These are phyloP conservation scores for Dactylellina leptospora DNA, from an alignment of 2,329 filamentous ascomycete genomes.

Conservation along the genomic window DNA sequence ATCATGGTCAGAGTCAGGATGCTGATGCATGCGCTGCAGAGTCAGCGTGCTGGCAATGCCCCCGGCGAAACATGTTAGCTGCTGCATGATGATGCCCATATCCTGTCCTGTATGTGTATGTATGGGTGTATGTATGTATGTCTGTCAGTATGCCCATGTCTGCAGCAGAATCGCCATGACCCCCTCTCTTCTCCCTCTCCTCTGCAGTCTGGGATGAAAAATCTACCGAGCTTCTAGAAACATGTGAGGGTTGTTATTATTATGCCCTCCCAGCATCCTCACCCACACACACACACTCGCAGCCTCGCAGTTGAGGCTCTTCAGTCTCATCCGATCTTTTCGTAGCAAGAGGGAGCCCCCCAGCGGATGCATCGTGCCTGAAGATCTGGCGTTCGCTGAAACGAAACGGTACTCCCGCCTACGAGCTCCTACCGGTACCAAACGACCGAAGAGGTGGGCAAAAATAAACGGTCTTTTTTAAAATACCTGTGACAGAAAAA, in stretches of 20 bases:
- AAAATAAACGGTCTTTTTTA: slow-evolving; percentile 37
- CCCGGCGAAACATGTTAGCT: background rate
- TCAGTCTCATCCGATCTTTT: slow-evolving; percentile 52
- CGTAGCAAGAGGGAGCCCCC: slow-evolving; percentile 5
- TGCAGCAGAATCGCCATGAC: background rate
- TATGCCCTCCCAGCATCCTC: too few relatives aligned
- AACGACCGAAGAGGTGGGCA: slow-evolving; percentile 27
- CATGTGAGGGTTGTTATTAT: slow-evolving; percentile 6
- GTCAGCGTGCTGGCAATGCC: slow-evolving; percentile 41
- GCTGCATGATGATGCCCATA: slow-evolving; percentile 23
- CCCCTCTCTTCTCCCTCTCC: background rate
- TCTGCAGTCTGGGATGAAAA: slow-evolving; percentile 4
- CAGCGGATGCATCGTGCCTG: slow-evolving; percentile 43
- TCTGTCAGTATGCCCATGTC: background rate
- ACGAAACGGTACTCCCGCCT: slow-evolving; percentile 52
- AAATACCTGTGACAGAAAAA: slow-evolving; percentile 24
- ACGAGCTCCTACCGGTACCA: slow-evolving; percentile 53
- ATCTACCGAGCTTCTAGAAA: slow-evolving; percentile 51
- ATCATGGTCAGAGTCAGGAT: background rate
- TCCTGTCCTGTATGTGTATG: too few relatives aligned
- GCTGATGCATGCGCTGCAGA: slow-evolving; percentile 28
- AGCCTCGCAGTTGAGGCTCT: slow-evolving; percentile 10
- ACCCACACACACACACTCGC: background rate
- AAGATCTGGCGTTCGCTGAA: slow-evolving; percentile 47
- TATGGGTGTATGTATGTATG: background rate